These are phyloP conservation scores for Phialophora expanda DNA, from an alignment of 2,329 filamentous ascomycete genomes.

Conservation along the genomic window DNA sequence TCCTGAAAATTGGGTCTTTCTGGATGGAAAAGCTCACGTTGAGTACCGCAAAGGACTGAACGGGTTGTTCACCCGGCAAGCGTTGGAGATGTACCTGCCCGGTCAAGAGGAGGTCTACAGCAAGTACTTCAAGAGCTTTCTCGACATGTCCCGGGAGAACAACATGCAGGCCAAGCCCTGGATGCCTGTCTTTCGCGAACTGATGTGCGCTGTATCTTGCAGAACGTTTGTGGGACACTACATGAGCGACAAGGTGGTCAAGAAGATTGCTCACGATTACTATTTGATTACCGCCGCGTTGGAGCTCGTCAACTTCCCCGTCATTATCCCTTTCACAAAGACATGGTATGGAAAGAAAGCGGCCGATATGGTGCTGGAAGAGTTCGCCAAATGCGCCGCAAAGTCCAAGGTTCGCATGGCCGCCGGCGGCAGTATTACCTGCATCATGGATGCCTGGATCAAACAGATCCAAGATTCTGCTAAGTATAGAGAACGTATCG, in stretches of 20 bases:
- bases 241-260: slow-evolving; percentile 85
- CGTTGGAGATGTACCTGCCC: slow-evolving; percentile 85
- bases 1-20: slow-evolving; percentile 92
- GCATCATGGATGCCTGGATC: slow-evolving; percentile 96
- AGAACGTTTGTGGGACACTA: slow-evolving; percentile 98
- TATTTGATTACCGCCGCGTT: slow-evolving; percentile 94
- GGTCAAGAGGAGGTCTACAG: slow-evolving; percentile 92
- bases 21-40: slow-evolving; percentile 92
- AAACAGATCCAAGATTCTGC: slow-evolving; percentile 85
- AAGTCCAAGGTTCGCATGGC: slow-evolving; percentile 94
- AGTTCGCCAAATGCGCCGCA: slow-evolving; percentile 88
- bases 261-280: slow-evolving; percentile 95
- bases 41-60: slow-evolving; percentile 98
- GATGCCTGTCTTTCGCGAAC: slow-evolving; percentile 89
- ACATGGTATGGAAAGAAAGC: slow-evolving; percentile 98
- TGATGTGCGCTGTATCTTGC: slow-evolving; percentile 93
- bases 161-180: slow-evolving; percentile 78
- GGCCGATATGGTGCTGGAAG: slow-evolving; percentile 84
- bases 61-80: slow-evolving; percentile 87
- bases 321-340: slow-evolving; percentile 93
- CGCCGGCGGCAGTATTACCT: slow-evolving; percentile 81
- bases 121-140: slow-evolving; percentile 79
- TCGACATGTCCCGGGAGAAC: slow-evolving; percentile 74
- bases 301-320: slow-evolving; percentile 97
- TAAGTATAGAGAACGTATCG: slow-evolving; percentile 77